Percentiles rank a stretch among this genome's conserved stretches.
phyloP scores from a whole-genome alignment of 2,329 filamentous ascomycete species.

The Amphichorda felina region DNA sequence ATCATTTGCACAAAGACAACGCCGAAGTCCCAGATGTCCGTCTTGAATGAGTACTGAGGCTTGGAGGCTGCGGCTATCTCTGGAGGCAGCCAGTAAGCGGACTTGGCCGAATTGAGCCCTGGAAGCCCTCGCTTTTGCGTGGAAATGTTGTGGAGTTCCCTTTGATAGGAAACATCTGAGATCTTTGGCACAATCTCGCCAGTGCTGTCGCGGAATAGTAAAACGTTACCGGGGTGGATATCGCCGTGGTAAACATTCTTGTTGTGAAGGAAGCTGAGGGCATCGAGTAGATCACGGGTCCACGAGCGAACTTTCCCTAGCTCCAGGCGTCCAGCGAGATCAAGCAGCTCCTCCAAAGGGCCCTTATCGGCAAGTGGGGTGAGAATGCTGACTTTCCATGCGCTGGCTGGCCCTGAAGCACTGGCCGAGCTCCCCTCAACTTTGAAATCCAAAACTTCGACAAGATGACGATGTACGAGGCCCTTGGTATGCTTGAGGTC shows the following conservation, averaged over 20 bases:
- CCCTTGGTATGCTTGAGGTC: slow-evolving; percentile 61
- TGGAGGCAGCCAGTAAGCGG: slow-evolving; percentile 73
- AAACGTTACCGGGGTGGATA: slow-evolving; percentile 68
- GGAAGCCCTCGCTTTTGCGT: slow-evolving; percentile 39
- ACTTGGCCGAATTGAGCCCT: slow-evolving; percentile 50
- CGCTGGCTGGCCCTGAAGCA: slow-evolving; percentile 20
- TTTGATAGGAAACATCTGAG: slow-evolving; percentile 61
- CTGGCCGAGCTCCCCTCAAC: slow-evolving; percentile 44
- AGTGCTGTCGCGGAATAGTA: slow-evolving; percentile 58
- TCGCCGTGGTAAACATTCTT: slow-evolving; percentile 75
- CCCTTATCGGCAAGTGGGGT: slow-evolving; percentile 72
- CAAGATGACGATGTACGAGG: slow-evolving; percentile 63
- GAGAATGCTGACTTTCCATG: slow-evolving; percentile 66
- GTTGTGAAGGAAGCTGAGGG: slow-evolving; percentile 75
- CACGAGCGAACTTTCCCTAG: slow-evolving; percentile 71
- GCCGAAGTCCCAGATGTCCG: slow-evolving; percentile 92
- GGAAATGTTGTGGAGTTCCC: slow-evolving; percentile 50
- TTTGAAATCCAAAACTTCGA: slow-evolving; percentile 74
- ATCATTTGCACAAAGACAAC: slow-evolving; percentile 90
- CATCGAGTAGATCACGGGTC: slow-evolving; percentile 87
- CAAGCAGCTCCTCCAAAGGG: slow-evolving; percentile 69
- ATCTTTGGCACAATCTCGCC: slow-evolving; percentile 65
- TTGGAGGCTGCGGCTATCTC: slow-evolving; percentile 56
- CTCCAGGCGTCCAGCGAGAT: slow-evolving; percentile 63
- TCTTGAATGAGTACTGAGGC: slow-evolving; percentile 59